Evolutionary conservation across 768 basidiomycete species (phyloP).

Genomic region (Psilocybe subaeruginosa): DNA sequence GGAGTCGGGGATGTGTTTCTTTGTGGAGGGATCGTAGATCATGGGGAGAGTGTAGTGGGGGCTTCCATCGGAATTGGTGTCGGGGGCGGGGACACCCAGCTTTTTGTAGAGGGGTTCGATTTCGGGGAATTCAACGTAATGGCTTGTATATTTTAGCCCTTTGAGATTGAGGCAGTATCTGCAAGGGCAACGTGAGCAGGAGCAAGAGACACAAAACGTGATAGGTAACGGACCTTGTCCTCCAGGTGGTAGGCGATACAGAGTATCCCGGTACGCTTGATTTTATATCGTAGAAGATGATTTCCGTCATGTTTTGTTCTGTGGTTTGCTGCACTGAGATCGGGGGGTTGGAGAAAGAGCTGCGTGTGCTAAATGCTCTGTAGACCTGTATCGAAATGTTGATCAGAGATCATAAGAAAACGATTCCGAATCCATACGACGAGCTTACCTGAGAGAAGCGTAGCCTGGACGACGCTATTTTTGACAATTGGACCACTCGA

Average conservation of each 20-base stretch:
- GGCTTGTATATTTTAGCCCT: neutral
- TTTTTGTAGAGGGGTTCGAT: neutral
- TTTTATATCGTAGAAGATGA: neutral
- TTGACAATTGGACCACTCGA: neutral
- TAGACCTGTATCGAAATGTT: neutral
- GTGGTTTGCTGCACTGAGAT: neutral
- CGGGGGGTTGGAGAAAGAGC: neutral
- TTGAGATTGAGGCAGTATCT: neutral
- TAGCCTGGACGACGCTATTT: neutral
- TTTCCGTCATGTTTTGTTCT: neutral
- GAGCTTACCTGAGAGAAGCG: neutral
- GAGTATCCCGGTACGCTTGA: neutral
- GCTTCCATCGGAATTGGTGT: neutral
- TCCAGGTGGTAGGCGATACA: neutral
- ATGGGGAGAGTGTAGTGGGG: constrained; percentile 34
- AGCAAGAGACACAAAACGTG: neutral
- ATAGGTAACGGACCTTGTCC: neutral
- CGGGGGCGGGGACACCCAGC: neutral
- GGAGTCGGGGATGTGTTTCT: constrained; percentile 40
- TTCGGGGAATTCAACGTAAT: neutral
- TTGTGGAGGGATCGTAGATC: constrained; percentile 46
- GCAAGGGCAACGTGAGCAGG: neutral
- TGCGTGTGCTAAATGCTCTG: neutral
- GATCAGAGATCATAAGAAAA: neutral
- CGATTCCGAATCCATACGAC: neutral